These are phyloP conservation scores for Fusarium nematophilum DNA, from an alignment of 2,329 filamentous ascomycete species.

Conservation along the genomic window DNA sequence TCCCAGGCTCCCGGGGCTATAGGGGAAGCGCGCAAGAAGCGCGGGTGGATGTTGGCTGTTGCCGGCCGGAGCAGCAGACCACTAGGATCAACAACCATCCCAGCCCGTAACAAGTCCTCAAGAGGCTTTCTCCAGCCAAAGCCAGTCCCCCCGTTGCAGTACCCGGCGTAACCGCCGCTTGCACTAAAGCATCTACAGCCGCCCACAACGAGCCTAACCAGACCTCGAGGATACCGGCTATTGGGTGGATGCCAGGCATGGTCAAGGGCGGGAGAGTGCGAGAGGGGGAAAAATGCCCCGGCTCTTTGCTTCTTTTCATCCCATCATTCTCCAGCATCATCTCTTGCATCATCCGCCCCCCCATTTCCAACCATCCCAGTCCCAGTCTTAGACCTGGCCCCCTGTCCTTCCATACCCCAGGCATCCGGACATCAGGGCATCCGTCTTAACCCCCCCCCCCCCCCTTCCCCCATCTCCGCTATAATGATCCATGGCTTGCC, in stretches of 20 bases:
- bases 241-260: conserved; percentile 25
- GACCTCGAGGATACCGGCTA: conserved; percentile 23
- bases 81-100: conserved; percentile 28
- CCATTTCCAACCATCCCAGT: conserved; percentile 18
- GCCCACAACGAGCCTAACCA: conserved; percentile 29
- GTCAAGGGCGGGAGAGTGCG: conserved; percentile 20
- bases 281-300: conserved; percentile 11
- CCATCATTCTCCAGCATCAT: conserved; percentile 36
- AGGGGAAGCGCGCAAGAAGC: conserved; percentile 16
- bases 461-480: too few relatives aligned
- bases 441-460: background rate
- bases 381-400: conserved; percentile 28
- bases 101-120: conserved; percentile 15
- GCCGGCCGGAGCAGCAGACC: conserved; percentile 35
- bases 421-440: conserved; percentile 20
- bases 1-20: conserved; percentile 17
- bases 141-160: conserved; percentile 10
- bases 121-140: background rate
- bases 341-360: conserved; percentile 39
- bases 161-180: conserved; percentile 1
- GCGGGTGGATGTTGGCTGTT: conserved; percentile 35
- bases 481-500: background rate
- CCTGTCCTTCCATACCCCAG: conserved; percentile 30
- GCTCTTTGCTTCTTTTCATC: conserved; percentile 16
- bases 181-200: conserved; percentile 13